Percentiles rank a stretch among this genome's conserved stretches.
These are phyloP conservation scores for Fragaria iinumae DNA, from an alignment of 306 rosid genomes.

Conservation along the genomic window DNA sequence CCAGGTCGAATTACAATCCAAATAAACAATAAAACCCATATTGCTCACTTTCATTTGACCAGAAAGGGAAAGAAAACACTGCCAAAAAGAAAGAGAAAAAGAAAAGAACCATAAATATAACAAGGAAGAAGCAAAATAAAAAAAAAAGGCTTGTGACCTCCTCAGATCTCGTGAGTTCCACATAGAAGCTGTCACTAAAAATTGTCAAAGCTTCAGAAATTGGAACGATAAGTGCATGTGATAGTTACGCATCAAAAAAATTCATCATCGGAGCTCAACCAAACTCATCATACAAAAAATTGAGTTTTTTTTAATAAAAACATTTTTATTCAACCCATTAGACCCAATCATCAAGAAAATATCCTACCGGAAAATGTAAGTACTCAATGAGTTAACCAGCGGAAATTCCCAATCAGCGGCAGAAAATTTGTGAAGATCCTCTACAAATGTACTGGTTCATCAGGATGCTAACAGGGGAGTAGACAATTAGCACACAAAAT, in stretches of 20 bases:
- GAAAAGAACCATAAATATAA: neutral
- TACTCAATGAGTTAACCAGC: neutral
- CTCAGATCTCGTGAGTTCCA: conserved; percentile 32
- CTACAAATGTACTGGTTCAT: neutral
- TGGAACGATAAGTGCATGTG: conserved; percentile 29
- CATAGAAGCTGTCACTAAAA: conserved; percentile 21
- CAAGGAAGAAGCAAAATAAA: neutral
- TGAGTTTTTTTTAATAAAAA: neutral
- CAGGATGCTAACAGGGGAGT: neutral
- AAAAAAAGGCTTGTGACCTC: neutral
- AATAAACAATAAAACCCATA: neutral
- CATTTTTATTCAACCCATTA: neutral
- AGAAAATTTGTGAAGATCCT: neutral
- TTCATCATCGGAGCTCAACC: conserved; percentile 29
- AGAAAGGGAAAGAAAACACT: neutral
- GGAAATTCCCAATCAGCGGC: neutral
- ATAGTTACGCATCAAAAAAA: neutral
- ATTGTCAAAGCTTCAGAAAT: conserved; percentile 24
- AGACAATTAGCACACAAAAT: neutral
- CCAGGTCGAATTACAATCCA: neutral
- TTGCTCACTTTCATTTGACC: neutral
- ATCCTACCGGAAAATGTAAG: neutral
- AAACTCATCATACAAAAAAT: neutral
- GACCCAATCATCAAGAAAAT: neutral
- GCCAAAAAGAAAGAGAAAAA: neutral